Conservation (phyloP, 164 flowering plant genomes). For the Malania oleifera region DNA sequence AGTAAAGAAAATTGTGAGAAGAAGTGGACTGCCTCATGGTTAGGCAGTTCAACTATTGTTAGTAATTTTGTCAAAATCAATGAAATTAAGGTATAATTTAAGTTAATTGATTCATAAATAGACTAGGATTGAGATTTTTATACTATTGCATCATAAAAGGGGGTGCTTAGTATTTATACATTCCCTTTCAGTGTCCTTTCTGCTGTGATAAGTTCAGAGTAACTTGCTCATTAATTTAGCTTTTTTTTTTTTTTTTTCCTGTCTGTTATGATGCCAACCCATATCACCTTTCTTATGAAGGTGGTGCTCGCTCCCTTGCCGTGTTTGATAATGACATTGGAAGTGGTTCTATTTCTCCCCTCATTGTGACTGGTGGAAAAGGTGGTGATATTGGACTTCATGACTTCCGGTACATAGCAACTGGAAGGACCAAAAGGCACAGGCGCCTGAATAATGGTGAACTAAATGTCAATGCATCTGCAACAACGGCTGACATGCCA, state of each 20-base stretch:
- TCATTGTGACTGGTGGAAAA: conserved; percentile 89
- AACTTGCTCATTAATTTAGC: not conserved
- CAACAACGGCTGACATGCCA: conserved; percentile 22
- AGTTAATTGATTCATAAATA: too few species aligned
- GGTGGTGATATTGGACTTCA: conserved; percentile 91
- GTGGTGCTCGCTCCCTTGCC: conserved; percentile 84
- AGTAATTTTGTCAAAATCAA: too few species aligned
- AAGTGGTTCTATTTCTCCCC: conserved; percentile 86
- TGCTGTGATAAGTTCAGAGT: not conserved
- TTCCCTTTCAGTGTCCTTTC: not conserved
- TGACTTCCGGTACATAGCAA: conserved; percentile 92
- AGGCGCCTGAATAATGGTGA: conserved; percentile 36
- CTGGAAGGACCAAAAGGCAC: conserved; percentile 72
- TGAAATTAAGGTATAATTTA: too few species aligned
- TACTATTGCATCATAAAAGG: too few species aligned
- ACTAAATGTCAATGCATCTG: conserved; percentile 23
- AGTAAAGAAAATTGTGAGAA: too few species aligned
- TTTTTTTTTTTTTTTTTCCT: not conserved
- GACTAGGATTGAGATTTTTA: too few species aligned
- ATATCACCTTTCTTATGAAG: conserved; percentile 31
- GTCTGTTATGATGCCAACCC: not conserved
- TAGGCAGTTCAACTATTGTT: too few species aligned
- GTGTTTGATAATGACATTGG: conserved; percentile 86
- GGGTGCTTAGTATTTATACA: not conserved
- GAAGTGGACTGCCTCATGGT: too few species aligned